phyloP scores from a whole-genome alignment of 345 rosid species.

The Psidium guajava region DNA sequence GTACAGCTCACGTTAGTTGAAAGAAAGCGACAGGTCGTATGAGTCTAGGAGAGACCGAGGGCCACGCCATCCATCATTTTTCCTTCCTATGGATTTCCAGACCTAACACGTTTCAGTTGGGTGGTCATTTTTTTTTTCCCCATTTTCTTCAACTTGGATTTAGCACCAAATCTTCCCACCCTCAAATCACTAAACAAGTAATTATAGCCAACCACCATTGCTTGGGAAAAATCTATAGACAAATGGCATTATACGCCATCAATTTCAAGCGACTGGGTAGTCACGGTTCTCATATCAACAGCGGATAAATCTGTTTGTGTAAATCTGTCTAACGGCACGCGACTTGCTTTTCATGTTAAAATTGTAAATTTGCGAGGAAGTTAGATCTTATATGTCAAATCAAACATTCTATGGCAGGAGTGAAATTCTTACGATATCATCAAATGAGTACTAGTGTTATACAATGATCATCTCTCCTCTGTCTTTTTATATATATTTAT shows the following conservation, averaged over 20 bases:
- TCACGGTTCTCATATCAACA: background rate
- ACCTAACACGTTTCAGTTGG: background rate
- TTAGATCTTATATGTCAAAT: background rate
- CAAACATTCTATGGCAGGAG: background rate
- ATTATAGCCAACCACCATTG: background rate
- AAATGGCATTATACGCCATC: background rate
- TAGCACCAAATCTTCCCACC: background rate
- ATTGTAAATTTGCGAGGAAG: background rate
- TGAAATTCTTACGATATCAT: background rate
- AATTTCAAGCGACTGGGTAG: background rate
- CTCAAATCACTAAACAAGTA: background rate
- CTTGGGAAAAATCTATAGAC: background rate
- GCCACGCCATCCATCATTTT: background rate
- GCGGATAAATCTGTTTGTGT: background rate
- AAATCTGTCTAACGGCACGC: background rate
- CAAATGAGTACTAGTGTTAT: background rate
- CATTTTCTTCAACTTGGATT: background rate
- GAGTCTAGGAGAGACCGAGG: background rate
- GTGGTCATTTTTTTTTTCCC: background rate
- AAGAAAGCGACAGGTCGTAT: background rate
- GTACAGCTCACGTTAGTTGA: constrained; percentile 27
- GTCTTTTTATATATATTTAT: background rate
- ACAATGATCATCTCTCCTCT: background rate
- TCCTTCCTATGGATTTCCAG: background rate
- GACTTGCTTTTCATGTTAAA: background rate